Evolutionary conservation across 495 filamentous ascomycete genomes (phyloP).

Genomic region (Hypomontagnella submonticulosa): DNA sequence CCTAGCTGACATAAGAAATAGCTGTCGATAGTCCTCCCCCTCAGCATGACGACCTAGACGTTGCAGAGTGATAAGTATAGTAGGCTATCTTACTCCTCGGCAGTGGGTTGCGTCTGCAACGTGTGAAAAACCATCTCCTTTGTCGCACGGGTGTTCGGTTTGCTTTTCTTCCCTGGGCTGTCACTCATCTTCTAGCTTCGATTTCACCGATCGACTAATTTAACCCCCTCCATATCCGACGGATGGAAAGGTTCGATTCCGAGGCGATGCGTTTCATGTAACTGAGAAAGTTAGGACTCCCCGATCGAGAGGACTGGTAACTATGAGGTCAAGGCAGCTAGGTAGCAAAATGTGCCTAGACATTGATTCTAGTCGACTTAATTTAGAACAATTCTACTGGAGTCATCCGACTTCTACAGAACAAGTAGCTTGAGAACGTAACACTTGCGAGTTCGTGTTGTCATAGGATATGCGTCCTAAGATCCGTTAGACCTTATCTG

Average conservation of each 20-base stretch:
- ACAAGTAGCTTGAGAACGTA: neutral
- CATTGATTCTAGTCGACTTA: constrained; percentile 18
- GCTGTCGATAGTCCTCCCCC: constrained; percentile 81
- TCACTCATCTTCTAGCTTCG: constrained; percentile 52
- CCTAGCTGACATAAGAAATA: constrained; percentile 42
- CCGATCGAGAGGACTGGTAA: constrained; percentile 13
- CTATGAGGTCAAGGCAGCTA: constrained; percentile 16
- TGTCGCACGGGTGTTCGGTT: constrained; percentile 46
- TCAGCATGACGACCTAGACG: constrained; percentile 95
- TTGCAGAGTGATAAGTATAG: constrained; percentile 75
- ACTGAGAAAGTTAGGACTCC: constrained; percentile 21
- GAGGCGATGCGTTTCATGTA: constrained; percentile 21
- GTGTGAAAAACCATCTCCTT: constrained; percentile 34
- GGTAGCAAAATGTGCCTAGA: constrained; percentile 23
- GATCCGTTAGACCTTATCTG: no score
- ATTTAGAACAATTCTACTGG: constrained; percentile 23
- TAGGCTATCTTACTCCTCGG: constrained; percentile 27
- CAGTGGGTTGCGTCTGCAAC: constrained; percentile 33
- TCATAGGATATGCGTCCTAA: no score
- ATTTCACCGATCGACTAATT: constrained; percentile 39
- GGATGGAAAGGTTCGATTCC: constrained; percentile 20
- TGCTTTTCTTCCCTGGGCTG: constrained; percentile 42
- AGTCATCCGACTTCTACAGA: neutral
- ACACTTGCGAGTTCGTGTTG: no score
- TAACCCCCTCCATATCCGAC: constrained; percentile 14